Conservation (phyloP, 75 land plant species). For the Pinus albicaulis region DNA sequence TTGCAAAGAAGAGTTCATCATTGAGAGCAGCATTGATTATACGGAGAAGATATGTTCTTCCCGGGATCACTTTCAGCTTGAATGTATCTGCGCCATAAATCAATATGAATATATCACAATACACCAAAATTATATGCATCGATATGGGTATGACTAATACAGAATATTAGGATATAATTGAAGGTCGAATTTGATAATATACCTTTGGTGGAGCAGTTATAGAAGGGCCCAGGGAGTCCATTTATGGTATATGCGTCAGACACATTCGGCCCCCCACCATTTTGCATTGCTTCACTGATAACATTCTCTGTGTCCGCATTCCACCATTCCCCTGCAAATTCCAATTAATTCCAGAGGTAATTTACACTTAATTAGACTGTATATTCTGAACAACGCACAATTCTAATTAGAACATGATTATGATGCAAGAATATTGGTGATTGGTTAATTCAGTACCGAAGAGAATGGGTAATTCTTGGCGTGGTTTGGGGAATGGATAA, state of each 20-base stretch:
- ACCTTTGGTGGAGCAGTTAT: slow-evolving; percentile 45
- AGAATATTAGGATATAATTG: too few species aligned
- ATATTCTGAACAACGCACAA: too few species aligned
- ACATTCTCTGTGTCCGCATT: slow-evolving; percentile 70
- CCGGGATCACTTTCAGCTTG: slow-evolving; percentile 37
- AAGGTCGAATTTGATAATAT: too few species aligned
- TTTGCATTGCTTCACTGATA: slow-evolving; percentile 49
- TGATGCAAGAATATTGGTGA: too few species aligned
- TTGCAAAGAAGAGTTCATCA: slow-evolving; percentile 50
- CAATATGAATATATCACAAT: too few species aligned
- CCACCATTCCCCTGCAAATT: slow-evolving; percentile 88
- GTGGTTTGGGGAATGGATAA: too few species aligned
- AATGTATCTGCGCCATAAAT: slow-evolving; percentile 29
- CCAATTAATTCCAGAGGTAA: not conserved
- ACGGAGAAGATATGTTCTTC: slow-evolving; percentile 42
- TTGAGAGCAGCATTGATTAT: slow-evolving; percentile 53
- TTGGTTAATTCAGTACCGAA: too few species aligned
- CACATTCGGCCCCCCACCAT: slow-evolving; percentile 69
- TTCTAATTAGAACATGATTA: too few species aligned
- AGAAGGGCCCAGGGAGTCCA: slow-evolving; percentile 68
- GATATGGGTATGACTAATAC: too few species aligned
- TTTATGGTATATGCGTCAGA: slow-evolving; percentile 90
- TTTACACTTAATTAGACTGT: too few species aligned
- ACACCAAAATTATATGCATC: too few species aligned
- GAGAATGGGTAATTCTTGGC: too few species aligned